Evolutionary conservation across 768 basidiomycete species (phyloP).

Genomic region (Phanerodontia chrysosporium): DNA sequence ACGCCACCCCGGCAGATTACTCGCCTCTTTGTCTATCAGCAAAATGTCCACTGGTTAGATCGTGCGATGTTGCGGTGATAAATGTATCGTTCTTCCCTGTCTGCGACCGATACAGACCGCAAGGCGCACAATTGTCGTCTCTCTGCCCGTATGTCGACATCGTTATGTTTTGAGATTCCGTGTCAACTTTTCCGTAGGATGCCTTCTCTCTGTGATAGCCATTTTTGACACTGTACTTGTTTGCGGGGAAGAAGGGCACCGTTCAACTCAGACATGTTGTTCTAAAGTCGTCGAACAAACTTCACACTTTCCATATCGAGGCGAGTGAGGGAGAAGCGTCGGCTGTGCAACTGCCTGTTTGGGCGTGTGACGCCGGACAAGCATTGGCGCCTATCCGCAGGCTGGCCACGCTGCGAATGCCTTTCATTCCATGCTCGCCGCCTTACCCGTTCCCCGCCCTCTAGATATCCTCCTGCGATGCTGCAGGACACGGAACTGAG

Average conservation of each 20-base stretch:
- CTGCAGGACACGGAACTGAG: constrained; percentile 20
- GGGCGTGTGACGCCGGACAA: constrained; percentile 10
- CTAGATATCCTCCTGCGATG: background rate
- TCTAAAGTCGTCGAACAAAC: background rate
- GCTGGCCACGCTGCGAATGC: constrained; percentile 8
- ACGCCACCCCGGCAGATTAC: background rate
- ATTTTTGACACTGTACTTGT: no score
- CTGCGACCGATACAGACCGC: background rate
- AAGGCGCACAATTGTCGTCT: background rate
- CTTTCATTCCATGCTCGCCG: constrained; percentile 2
- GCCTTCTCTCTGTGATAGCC: no score
- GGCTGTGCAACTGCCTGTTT: background rate
- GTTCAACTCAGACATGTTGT: background rate
- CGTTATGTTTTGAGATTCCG: no score
- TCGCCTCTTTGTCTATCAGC: background rate
- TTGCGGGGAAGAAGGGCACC: no score
- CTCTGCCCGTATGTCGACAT: no score
- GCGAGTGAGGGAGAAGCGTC: constrained; percentile 7
- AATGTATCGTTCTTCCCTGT: background rate
- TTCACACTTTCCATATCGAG: constrained; percentile 6
- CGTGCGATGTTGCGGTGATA: background rate
- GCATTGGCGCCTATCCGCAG: constrained; percentile 6
- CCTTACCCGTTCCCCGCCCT: background rate
- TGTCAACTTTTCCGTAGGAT: no score
- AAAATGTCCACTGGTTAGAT: background rate